phyloP scores from a whole-genome alignment of 2,329 filamentous ascomycete species.

The Aspergillus fijiensis region DNA sequence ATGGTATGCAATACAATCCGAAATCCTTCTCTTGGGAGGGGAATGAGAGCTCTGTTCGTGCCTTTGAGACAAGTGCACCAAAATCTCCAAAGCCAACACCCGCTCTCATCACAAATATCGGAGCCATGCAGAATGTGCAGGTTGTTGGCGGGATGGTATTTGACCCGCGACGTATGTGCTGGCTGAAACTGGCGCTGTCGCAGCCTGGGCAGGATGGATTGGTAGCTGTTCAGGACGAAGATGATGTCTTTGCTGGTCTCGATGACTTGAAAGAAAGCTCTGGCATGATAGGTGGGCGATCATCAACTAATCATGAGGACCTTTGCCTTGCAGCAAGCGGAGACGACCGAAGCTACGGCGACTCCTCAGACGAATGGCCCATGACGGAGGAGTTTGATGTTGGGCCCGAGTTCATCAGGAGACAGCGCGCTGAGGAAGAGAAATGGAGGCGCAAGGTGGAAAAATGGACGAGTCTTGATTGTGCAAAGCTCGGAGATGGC shows the following conservation, averaged over 20 bases:
- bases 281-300: constrained; percentile 22
- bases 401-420: constrained; percentile 85
- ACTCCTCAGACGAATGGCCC: constrained; percentile 68
- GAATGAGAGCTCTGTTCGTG: constrained; percentile 78
- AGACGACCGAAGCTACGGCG: constrained; percentile 45
- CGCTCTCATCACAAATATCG: constrained; percentile 89
- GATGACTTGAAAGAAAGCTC: constrained; percentile 77
- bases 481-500: constrained; percentile 48
- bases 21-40: constrained; percentile 88
- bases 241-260: constrained; percentile 93
- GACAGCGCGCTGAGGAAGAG: constrained; percentile 88
- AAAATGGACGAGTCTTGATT: constrained; percentile 70
- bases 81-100: constrained; percentile 47
- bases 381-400: constrained; percentile 98
- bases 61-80: constrained; percentile 66
- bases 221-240: constrained; percentile 71
- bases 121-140: constrained; percentile 79
- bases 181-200: constrained; percentile 72
- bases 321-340: constrained; percentile 28
- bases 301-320: constrained; percentile 28
- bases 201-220: constrained; percentile 36
- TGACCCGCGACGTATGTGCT: constrained; percentile 95
- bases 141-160: constrained; percentile 98
- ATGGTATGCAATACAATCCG: constrained; percentile 96
- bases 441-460: constrained; percentile 86